Base-by-base conservation (phyloP, 164 flowering plant genomes). In the Paratinospora sagittata region DNA sequence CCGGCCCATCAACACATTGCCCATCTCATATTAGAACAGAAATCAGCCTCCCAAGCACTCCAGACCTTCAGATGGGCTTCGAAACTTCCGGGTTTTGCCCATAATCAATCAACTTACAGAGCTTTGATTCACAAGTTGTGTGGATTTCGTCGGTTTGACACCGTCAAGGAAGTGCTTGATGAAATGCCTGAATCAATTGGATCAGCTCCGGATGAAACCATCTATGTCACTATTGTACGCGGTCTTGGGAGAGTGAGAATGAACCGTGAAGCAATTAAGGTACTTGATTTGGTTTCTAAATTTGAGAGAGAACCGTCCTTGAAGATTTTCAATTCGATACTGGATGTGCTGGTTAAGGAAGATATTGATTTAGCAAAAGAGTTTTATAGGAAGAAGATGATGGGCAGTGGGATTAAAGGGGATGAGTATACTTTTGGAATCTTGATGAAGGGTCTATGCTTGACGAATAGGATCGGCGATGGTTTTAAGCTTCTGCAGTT, bases 361-460 rank as follows among this genome's bases (percentile, higher is more conserved):
- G 86, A 91, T 72, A 93, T 90, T 79, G 94, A 93, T 72, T 72
- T 93, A 67, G 98, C 97, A 68, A 83, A 91, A 78, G 80, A 80
- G 52, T 94, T 90, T 76, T 94, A 82, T 73, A 87, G 93, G 86
- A 82, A 77, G 70, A 85, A 85, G 73, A 94, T 94, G 90, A 85
- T 87, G 90, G 82, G 75, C 2, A 72, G 73, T 78, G 96, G 93
- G n/a, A 71, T 93, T 76, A 60, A 78, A 30, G 94, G 91, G 23
- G 97, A 91, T 80, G 82, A 83, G 45, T 90, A 89, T 71, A 94
- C 97, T 70, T 89, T 65, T 68, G 94, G 91, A 70, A 90, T 89
- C 39, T 77, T 95, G 77, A 90, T 95, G 96, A 95, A 95, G 72
- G 98, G 98, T 6, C 85, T 95, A 64, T 92, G 95, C 82, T 82